phyloP scores from a whole-genome alignment of 441 rosid genomes.

The Arabidopsis lyrata region DNA sequence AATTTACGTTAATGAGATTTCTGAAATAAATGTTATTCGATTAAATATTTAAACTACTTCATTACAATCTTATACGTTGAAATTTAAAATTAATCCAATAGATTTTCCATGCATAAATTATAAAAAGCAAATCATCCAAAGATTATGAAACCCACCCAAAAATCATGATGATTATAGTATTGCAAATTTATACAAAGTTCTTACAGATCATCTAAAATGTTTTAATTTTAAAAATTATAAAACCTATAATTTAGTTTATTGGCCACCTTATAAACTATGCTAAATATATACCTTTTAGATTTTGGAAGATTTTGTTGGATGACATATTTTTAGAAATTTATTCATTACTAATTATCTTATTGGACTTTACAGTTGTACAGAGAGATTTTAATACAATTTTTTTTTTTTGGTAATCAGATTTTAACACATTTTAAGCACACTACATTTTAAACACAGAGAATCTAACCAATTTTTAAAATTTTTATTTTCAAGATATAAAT shows the following conservation, averaged over 20 bases:
- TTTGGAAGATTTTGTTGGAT: background rate
- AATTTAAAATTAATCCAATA: background rate
- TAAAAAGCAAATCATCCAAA: constrained; percentile 1
- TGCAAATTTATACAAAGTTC: background rate
- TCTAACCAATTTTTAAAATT: background rate
- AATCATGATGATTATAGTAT: background rate
- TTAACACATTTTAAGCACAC: constrained; percentile 43
- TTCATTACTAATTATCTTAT: background rate
- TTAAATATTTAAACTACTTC: background rate
- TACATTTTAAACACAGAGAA: constrained; percentile 30
- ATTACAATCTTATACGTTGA: background rate
- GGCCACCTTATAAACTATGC: background rate
- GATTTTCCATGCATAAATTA: background rate
- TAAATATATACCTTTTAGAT: background rate
- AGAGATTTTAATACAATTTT: constrained; percentile 37
- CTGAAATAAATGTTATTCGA: background rate
- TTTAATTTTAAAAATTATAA: background rate
- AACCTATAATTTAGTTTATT: constrained; percentile 3
- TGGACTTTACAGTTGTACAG: constrained; percentile 36
- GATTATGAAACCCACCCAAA: constrained; percentile 8
- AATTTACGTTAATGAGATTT: background rate
- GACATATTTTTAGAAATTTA: background rate
- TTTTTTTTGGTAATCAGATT: too few species aligned
- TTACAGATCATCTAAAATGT: background rate
- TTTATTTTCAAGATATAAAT: constrained; percentile 30